These are phyloP conservation scores for Polygonum aviculare DNA, from an alignment of 148 eudicot species.

Conservation along the genomic window DNA sequence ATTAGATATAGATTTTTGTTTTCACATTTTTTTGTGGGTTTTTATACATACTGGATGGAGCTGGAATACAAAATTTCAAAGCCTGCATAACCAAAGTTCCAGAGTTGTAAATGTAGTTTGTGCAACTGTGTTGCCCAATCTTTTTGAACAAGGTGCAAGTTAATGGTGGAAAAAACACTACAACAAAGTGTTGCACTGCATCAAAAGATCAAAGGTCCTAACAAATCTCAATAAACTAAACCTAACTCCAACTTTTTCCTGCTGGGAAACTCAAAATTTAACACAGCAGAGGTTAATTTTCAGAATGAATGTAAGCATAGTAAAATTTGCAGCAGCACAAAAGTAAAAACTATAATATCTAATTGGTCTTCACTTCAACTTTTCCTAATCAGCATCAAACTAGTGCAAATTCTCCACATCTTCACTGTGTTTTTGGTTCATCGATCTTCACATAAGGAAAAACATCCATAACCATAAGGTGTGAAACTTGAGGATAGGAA, in stretches of 20 bases:
- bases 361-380: background rate
- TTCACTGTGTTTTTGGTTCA: slow-evolving; percentile 70
- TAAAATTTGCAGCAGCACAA: slow-evolving; percentile 25
- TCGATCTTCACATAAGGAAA: slow-evolving; percentile 79
- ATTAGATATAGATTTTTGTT: too few species aligned
- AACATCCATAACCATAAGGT: slow-evolving; percentile 48
- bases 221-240: slow-evolving; percentile 6
- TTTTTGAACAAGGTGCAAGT: background rate
- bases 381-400: slow-evolving; percentile 11
- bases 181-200: background rate
- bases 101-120: background rate
- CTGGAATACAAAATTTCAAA: background rate
- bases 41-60: background rate
- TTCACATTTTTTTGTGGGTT: too few species aligned
- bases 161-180: background rate
- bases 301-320: background rate
- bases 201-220: background rate
- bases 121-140: background rate
- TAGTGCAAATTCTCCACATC: background rate
- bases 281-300: background rate
- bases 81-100: background rate
- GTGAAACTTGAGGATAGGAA: slow-evolving; percentile 54
- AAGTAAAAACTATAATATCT: background rate
- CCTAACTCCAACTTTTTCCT: slow-evolving; percentile 19
- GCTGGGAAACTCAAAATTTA: slow-evolving; percentile 3